phyloP scores from a whole-genome alignment of 176 grass and related monocot genomes.

The Carex parvula region DNA sequence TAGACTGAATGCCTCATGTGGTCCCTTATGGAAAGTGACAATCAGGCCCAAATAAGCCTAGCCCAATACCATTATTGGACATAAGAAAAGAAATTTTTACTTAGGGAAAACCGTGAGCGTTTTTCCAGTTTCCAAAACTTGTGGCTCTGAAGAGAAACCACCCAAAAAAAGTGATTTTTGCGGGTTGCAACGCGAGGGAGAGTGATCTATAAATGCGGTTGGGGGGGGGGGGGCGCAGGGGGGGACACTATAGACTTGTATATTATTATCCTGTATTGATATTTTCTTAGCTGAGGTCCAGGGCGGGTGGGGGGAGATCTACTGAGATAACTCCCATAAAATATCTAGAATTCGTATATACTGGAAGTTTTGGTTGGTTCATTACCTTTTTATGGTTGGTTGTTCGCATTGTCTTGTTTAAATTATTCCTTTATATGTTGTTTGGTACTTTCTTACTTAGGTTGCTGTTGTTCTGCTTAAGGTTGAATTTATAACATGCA shows the following conservation, averaged over 20 bases:
- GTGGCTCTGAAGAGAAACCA: neutral
- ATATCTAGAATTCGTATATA: neutral
- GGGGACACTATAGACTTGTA: neutral
- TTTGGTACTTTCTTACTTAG: neutral
- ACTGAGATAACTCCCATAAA: neutral
- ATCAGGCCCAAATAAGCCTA: constrained; percentile 1
- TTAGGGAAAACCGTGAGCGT: neutral
- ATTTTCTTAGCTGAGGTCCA: neutral
- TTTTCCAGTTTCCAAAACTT: neutral
- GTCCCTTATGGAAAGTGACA: neutral
- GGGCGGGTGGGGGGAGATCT: neutral
- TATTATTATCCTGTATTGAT: neutral
- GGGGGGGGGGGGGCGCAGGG: neutral
- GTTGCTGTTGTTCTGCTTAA: neutral
- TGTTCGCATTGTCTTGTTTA: neutral
- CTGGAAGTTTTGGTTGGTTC: constrained; percentile 23
- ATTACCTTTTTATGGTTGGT: neutral
- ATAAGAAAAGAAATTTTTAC: neutral
- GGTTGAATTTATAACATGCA: neutral
- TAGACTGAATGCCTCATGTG: neutral
- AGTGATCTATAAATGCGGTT: neutral
- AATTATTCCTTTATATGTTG: neutral
- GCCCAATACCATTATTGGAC: neutral
- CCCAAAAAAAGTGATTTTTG: neutral
- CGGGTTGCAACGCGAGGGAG: neutral